Evolutionary conservation across 2,329 filamentous ascomycete species (phyloP), one percentile per base, ranked within the genome.

Genomic region (Cercospora sp.): DNA sequence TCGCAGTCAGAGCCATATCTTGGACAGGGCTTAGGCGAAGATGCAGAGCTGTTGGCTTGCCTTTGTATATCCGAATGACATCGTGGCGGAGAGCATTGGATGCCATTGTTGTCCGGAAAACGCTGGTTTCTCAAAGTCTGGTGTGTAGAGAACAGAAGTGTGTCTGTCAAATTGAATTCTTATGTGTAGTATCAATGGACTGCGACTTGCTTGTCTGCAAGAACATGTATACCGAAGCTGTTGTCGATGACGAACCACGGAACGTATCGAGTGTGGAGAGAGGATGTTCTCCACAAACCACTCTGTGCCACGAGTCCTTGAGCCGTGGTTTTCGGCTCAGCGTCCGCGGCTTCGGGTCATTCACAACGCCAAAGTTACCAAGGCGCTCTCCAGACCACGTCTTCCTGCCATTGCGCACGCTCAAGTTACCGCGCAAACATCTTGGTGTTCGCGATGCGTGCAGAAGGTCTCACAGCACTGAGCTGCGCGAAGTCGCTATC

Each of bases 11-110:
- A 45, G 5, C 28, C 28, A 30, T 30, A 30, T 30, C 28, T 30
- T 8, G 2, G 0, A 30, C 7, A 30, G 28, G 28, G 7, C 28
- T 8, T 30, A 30, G 28, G 28, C 28, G 28, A 30, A 30, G 28
- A 30, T 30, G 28, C 28, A 30, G 6, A 30, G 28, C 28, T 30
- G 7, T 30, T 30, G 28, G 3, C 64, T 66, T 77, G 92, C 93
- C 91, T 88, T 97, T 97, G 83, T 97, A 97, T 68, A 97, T 88
- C 43, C 87, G 85, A 71, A 97, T 91, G 57, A 97, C 94, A 77
- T 95, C 88, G 68, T 87, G 85, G 65, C 93, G 88, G 30, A 97
- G 85, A 69, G 86, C 18, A 21, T 53, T 66, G 2, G 70, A 68
- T 2, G 68, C 34, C 71, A 73, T 72, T 8, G 26, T 67, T 13